A percentile compares a stretch with the other conserved stretches of the same genome.
phyloP scores from a whole-genome alignment of 2,329 filamentous ascomycete genomes.

The Pseudogymnoascus sp. region DNA sequence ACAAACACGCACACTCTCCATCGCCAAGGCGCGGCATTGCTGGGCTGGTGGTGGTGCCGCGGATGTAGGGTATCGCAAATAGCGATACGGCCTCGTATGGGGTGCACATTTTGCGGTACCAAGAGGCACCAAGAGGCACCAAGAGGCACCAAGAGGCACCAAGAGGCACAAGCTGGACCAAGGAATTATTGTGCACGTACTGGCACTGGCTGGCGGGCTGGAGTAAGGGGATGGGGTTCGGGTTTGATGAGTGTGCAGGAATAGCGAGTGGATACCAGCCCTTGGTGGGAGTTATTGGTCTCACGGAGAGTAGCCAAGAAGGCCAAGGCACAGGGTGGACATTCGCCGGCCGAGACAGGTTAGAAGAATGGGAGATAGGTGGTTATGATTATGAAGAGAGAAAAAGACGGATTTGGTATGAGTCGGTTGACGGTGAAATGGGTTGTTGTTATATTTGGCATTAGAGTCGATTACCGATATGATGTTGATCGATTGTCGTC shows the following conservation, averaged over 20 bases:
- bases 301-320: slow-evolving; percentile 1
- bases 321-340: neutral
- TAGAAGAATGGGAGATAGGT: neutral
- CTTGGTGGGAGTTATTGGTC: neutral
- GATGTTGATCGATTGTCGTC: neutral
- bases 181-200: neutral
- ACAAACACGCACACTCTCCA: neutral
- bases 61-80: neutral
- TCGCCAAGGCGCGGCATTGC: slow-evolving; percentile 7
- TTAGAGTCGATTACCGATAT: neutral
- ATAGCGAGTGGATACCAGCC: neutral
- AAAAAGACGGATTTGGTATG: neutral
- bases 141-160: no score
- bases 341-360: neutral
- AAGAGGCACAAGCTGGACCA: neutral
- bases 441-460: neutral
- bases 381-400: neutral
- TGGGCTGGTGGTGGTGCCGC: neutral
- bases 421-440: neutral
- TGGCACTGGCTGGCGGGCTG: no score
- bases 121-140: no score
- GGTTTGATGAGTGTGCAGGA: slow-evolving; percentile 1
- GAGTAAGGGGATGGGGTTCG: neutral
- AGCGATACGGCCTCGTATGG: neutral
- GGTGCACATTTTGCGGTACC: neutral